Conservation (phyloP, 768 basidiomycete species). For the Dentipellis sp. region DNA sequence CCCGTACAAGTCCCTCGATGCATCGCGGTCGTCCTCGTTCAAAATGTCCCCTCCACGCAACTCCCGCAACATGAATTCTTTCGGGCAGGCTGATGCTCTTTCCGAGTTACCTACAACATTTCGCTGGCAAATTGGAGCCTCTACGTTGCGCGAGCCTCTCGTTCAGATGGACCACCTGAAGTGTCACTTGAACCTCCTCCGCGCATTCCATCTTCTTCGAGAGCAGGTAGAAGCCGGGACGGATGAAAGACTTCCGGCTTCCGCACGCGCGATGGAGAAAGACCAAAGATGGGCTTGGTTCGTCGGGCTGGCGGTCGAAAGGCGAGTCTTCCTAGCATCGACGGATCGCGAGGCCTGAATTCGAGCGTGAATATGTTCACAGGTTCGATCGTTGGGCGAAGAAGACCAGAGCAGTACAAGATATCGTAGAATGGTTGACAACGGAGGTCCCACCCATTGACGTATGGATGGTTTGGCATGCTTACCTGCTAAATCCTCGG, state of each 20-base stretch:
- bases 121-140: no score
- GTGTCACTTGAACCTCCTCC: slow-evolving; percentile 26
- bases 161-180: slow-evolving; percentile 24
- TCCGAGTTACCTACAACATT: no score
- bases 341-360: background rate
- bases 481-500: slow-evolving; percentile 29
- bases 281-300: slow-evolving; percentile 28
- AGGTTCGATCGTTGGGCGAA: slow-evolving; percentile 26
- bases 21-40: no score
- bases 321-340: slow-evolving; percentile 14
- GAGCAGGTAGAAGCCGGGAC: slow-evolving; percentile 20
- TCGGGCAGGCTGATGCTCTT: no score
- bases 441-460: slow-evolving; percentile 25
- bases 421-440: slow-evolving; percentile 18
- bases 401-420: slow-evolving; percentile 11
- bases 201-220: slow-evolving; percentile 23
- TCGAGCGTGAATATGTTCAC: background rate
- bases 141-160: slow-evolving; percentile 10
- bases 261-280: slow-evolving; percentile 17
- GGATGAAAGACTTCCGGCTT: slow-evolving; percentile 20
- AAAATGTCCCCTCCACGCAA: no score
- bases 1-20: no score
- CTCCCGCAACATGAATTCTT: no score
- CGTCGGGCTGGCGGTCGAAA: slow-evolving; percentile 25
- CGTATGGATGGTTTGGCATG: slow-evolving; percentile 34